Base-by-base conservation (phyloP, 768 basidiomycete species). In the Auriscalpium vulgare region DNA sequence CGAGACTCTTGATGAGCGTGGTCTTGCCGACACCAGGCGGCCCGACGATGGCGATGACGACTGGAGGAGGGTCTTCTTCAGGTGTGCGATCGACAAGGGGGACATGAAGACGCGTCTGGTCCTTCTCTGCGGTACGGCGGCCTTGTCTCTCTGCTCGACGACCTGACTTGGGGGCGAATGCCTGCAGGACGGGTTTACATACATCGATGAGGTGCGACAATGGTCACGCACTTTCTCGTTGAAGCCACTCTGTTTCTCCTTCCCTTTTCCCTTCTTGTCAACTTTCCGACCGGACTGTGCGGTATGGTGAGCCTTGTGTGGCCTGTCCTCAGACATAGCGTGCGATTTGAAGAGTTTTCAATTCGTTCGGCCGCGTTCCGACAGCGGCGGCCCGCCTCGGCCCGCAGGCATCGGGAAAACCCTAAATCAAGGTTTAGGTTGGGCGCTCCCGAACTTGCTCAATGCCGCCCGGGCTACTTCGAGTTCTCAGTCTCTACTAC, bases 11-110 rank as follows among this genome's bases (percentile, higher is more conserved):
- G 61, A 98, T 78, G 10, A 99, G 76, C 1, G 94, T 98, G 1
- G 91, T 90, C 71, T 98, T 99, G 54, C 97, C 97, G 34, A 97
- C 97, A 8, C 97, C 97, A 2, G 95, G 87, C 34, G 97, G 95
- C 0, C 97, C 97, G 40, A 97, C 95, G 50, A 99, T 80, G 29
- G 95, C 95, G 37, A 99, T 82, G 58, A 98, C 83, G 63, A 98
- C 83, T 5, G 97, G 97, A 2, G 97, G 95, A 2, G 97, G 92
- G 44, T 85, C 81, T 54, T 88, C 84, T 59, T 93, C 87, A 4
- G 97, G 95, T 10, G 93, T 97, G 51, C 97, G 82, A 69, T 97
- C 87, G 53, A 98, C 91, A 34, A 97, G 81, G 13, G 97, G 97
- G 8, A 98, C 97, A 69, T 99, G 97, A 1, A 99, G 79, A 45